phyloP scores from a whole-genome alignment of 2,329 filamentous ascomycete genomes.

The Teratosphaeria viscida region DNA sequence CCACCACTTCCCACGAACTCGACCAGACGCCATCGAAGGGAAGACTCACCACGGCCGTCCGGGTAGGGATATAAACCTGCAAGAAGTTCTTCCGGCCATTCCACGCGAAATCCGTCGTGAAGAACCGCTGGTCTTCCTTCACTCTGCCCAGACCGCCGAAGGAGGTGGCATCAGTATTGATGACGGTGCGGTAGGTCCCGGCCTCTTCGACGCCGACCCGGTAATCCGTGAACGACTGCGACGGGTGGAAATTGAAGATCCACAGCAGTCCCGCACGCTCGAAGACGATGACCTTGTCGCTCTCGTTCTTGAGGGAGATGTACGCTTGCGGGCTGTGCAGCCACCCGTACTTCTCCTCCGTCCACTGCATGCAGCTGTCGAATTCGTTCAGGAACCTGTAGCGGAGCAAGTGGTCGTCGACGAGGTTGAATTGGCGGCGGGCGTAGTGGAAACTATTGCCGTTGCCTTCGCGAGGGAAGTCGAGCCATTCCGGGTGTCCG shows the following conservation, averaged over 20 bases:
- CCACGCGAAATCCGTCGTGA: constrained; percentile 84
- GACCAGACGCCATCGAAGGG: background rate
- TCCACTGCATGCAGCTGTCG: constrained; percentile 80
- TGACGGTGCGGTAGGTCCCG: constrained; percentile 77
- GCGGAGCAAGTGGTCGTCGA: constrained; percentile 73
- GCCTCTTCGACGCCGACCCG: constrained; percentile 74
- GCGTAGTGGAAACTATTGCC: constrained; percentile 31
- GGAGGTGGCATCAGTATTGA: constrained; percentile 67
- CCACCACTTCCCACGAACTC: background rate
- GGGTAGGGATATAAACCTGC: constrained; percentile 78
- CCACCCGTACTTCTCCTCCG: constrained; percentile 87
- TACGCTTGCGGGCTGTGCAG: constrained; percentile 76
- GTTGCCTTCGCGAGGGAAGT: constrained; percentile 80
- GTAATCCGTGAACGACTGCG: constrained; percentile 80
- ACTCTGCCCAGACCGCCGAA: constrained; percentile 75
- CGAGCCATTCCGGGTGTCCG: constrained; percentile 96
- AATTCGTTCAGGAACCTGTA: constrained; percentile 92
- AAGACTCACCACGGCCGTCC: constrained; percentile 64
- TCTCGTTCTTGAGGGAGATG: constrained; percentile 86
- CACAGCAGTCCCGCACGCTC: constrained; percentile 84
- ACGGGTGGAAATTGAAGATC: constrained; percentile 92
- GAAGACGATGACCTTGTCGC: constrained; percentile 90
- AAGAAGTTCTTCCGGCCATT: constrained; percentile 83
- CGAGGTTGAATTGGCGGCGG: constrained; percentile 83
- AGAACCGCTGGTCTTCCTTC: constrained; percentile 73